These are phyloP conservation scores for Solanum pinnatisectum DNA, from an alignment of 257 asterid species.

Conservation along the genomic window DNA sequence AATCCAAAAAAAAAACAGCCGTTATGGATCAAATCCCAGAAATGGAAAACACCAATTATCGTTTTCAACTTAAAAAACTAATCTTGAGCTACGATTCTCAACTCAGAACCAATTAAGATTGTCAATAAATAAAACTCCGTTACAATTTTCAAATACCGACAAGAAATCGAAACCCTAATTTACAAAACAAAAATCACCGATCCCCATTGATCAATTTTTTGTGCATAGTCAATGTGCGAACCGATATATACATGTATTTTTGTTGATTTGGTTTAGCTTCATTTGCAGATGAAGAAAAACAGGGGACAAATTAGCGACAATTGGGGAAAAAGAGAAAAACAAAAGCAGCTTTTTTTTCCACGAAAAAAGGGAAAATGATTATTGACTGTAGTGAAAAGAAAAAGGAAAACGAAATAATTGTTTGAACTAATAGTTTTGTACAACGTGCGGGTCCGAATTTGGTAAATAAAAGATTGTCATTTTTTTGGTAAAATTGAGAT, in stretches of 20 bases:
- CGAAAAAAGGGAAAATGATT: not conserved
- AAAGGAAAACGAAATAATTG: not conserved
- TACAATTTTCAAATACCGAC: not conserved
- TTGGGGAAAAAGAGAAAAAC: conserved; percentile 47
- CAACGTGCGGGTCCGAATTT: not conserved
- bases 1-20: not conserved
- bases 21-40: not conserved
- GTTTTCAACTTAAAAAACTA: conserved; percentile 9
- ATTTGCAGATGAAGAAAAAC: not conserved
- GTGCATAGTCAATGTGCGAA: conserved; percentile 15
- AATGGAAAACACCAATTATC: conserved; percentile 1
- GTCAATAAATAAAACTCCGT: conserved; percentile 18
- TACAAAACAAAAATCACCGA: conserved; percentile 10
- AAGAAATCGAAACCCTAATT: conserved; percentile 37
- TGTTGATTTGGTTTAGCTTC: not conserved
- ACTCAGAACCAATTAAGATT: not conserved
- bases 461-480: not conserved
- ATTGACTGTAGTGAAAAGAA: not conserved
- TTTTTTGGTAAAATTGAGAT: not conserved
- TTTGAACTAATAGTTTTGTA: not conserved
- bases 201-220: conserved; percentile 14
- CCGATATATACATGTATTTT: not conserved
- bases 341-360: not conserved
- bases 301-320: conserved; percentile 28
- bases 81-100: not conserved